Conservation (phyloP, 2,329 filamentous ascomycete species). For the Fusarium setosum region DNA sequence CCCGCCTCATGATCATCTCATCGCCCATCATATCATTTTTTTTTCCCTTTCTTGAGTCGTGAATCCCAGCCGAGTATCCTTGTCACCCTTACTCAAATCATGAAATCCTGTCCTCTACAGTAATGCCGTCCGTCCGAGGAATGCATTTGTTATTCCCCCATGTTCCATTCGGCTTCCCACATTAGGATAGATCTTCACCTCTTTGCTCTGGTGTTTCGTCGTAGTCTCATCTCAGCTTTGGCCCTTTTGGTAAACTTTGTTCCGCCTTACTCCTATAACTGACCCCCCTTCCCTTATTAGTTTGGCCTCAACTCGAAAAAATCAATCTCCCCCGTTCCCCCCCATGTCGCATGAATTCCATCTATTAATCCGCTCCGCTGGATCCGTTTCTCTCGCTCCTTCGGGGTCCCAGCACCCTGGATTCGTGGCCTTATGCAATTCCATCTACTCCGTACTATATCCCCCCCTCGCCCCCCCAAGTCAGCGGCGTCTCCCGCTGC, state of each 20-base stretch:
- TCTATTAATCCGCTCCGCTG: not conserved
- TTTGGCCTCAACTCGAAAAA: no score
- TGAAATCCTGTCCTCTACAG: no score
- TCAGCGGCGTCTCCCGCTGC: not conserved
- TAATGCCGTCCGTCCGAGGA: no score
- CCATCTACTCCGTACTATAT: not conserved
- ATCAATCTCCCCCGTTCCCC: not conserved
- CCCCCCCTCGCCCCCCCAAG: not conserved
- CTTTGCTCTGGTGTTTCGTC: no score
- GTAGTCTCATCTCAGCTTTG: not conserved
- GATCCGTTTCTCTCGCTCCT: no score
- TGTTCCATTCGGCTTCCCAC: not conserved
- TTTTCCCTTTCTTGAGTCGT: not conserved
- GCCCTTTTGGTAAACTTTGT: no score
- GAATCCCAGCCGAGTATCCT: not conserved
- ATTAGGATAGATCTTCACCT: slow-evolving; percentile 3
- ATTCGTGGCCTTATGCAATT: not conserved
- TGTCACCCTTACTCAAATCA: not conserved
- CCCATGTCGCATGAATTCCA: slow-evolving; percentile 1
- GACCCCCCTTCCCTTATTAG: no score
- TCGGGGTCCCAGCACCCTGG: not conserved
- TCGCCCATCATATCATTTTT: not conserved
- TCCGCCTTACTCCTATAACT: no score
- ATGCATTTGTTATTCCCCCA: not conserved
- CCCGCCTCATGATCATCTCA: not conserved